These are phyloP conservation scores for Phytophthora citrophthora DNA, from an alignment of 352 stramenopile species.

Conservation along the genomic window DNA sequence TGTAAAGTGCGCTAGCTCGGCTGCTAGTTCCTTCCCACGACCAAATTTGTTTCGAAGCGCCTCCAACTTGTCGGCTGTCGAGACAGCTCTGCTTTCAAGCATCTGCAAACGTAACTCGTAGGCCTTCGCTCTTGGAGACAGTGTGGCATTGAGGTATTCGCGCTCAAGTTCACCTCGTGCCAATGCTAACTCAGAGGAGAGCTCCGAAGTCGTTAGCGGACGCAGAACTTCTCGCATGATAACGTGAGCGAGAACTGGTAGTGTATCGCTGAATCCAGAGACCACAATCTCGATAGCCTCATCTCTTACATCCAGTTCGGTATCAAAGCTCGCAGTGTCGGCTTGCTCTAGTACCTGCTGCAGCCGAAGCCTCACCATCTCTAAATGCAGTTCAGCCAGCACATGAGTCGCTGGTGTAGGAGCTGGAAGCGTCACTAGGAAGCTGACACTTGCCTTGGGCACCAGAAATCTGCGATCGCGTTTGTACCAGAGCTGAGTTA, in stretches of 20 bases:
- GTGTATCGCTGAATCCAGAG: slow-evolving; percentile 75
- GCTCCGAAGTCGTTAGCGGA: slow-evolving; percentile 29
- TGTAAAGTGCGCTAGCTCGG: slow-evolving; percentile 42
- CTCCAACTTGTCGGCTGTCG: slow-evolving; percentile 62
- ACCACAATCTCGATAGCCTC: slow-evolving; percentile 72
- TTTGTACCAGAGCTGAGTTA: slow-evolving; percentile 82
- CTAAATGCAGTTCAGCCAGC: slow-evolving; percentile 69
- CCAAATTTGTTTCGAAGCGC: slow-evolving; percentile 38
- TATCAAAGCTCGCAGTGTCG: slow-evolving; percentile 57
- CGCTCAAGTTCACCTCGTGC: slow-evolving; percentile 64
- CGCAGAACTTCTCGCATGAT: slow-evolving; percentile 54
- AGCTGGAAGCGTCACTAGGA: slow-evolving; percentile 63
- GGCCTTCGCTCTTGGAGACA: slow-evolving; percentile 72
- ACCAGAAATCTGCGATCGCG: slow-evolving; percentile 65
- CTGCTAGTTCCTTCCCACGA: slow-evolving; percentile 19
- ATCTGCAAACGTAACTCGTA: slow-evolving; percentile 74
- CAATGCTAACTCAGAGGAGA: slow-evolving; percentile 47
- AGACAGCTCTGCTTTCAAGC: slow-evolving; percentile 64
- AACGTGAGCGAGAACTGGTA: slow-evolving; percentile 55
- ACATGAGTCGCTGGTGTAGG: slow-evolving; percentile 64
- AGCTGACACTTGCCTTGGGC: slow-evolving; percentile 74
- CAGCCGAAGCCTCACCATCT: slow-evolving; percentile 68
- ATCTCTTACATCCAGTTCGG: slow-evolving; percentile 65
- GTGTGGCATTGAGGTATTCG: slow-evolving; percentile 71
- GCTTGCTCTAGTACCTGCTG: slow-evolving; percentile 75